A percentile compares a stretch with the other conserved stretches of the same genome.
These are phyloP conservation scores for Ceratocystis variospora DNA, from an alignment of 2,329 filamentous ascomycete genomes.

Conservation along the genomic window DNA sequence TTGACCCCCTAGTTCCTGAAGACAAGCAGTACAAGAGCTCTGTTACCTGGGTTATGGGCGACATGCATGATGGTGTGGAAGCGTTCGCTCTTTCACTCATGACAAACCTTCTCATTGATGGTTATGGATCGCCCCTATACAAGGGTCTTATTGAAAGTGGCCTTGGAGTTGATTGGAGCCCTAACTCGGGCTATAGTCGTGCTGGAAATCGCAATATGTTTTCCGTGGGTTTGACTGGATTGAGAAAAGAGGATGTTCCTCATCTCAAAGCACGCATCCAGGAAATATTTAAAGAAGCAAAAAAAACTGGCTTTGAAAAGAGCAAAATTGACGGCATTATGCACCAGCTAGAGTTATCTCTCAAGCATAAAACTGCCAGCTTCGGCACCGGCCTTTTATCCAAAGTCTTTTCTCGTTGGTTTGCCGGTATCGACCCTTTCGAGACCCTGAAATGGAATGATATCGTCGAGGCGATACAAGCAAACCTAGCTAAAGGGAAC, in stretches of 20 bases:
- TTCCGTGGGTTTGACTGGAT: slow-evolving; percentile 82
- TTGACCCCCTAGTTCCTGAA: slow-evolving; percentile 72
- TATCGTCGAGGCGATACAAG: slow-evolving; percentile 69
- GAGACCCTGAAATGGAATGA: slow-evolving; percentile 85
- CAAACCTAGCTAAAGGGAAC: slow-evolving; percentile 55
- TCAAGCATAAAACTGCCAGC: slow-evolving; percentile 93
- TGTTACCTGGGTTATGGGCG: slow-evolving; percentile 79
- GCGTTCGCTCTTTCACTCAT: slow-evolving; percentile 76
- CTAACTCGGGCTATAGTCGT: slow-evolving; percentile 82
- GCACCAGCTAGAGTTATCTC: slow-evolving; percentile 79
- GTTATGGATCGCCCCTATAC: slow-evolving; percentile 90
- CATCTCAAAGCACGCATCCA: slow-evolving; percentile 63
- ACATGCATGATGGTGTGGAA: slow-evolving; percentile 69
- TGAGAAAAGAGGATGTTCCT: slow-evolving; percentile 63
- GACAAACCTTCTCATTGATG: slow-evolving; percentile 74
- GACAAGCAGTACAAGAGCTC: slow-evolving; percentile 91
- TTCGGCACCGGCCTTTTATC: slow-evolving; percentile 89
- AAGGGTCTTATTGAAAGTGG: slow-evolving; percentile 77
- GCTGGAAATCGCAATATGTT: slow-evolving; percentile 68
- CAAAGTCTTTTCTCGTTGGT: slow-evolving; percentile 81
- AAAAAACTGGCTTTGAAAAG: slow-evolving; percentile 67
- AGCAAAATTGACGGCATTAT: slow-evolving; percentile 87
- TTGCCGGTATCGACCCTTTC: slow-evolving; percentile 87
- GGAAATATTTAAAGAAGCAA: slow-evolving; percentile 55
- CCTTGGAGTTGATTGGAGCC: slow-evolving; percentile 83